Evolutionary conservation across 495 filamentous ascomycete species (phyloP).

Genomic region (Neurospora sp.): DNA sequence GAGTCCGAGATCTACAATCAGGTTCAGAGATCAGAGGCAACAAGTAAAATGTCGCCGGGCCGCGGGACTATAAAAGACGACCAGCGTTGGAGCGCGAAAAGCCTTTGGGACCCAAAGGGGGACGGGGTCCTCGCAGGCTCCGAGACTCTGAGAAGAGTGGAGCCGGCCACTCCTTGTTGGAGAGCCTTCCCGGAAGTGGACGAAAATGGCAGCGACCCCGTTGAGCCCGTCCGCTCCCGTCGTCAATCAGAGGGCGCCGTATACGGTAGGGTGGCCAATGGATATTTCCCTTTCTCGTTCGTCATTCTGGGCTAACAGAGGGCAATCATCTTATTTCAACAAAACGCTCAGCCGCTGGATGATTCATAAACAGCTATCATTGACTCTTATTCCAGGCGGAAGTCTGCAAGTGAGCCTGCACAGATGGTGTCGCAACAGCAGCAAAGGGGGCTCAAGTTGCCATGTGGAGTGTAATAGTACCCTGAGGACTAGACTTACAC

Average conservation of each 20-base stretch:
- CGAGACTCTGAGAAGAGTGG: slow-evolving; percentile 6
- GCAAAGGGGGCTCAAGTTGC: too few species aligned
- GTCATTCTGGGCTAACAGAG: not conserved
- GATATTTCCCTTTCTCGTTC: not conserved
- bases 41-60: not conserved
- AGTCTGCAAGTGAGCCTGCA: not conserved
- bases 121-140: slow-evolving; percentile 13
- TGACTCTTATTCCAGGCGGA: too few species aligned
- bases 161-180: not conserved
- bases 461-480: not conserved
- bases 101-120: not conserved
- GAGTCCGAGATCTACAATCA: not conserved
- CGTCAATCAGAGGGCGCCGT: not conserved
- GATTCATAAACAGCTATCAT: too few species aligned
- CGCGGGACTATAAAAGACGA: slow-evolving; percentile 1
- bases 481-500: too few species aligned
- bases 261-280: not conserved
- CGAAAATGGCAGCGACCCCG: not conserved
- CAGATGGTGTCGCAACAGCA: not conserved
- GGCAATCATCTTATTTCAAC: not conserved
- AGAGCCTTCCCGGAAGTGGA: not conserved
- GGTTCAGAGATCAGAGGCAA: not conserved
- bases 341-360: too few species aligned
- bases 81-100: not conserved
- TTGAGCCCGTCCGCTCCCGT: not conserved